phyloP scores from a whole-genome alignment of 495 filamentous ascomycete species.

The Pyronema omphalodes region DNA sequence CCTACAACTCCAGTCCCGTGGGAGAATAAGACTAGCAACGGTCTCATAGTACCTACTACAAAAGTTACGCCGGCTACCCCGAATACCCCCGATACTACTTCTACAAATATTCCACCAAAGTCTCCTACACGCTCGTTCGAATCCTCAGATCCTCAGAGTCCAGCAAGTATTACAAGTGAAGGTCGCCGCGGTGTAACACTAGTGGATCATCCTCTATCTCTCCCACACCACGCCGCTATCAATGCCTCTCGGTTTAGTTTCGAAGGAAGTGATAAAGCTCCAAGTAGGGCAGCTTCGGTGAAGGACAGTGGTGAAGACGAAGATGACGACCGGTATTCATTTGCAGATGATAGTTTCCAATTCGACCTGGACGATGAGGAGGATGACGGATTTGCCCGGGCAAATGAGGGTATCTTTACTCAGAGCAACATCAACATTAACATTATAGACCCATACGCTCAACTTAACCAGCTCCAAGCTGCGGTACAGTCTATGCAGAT shows the following conservation, averaged over 20 bases:
- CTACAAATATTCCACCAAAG: no score
- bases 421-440: neutral
- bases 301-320: slow-evolving; percentile 42
- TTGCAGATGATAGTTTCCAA: slow-evolving; percentile 54
- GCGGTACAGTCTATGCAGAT: slow-evolving; percentile 1
- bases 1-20: neutral
- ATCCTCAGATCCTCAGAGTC: neutral
- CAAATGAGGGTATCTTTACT: slow-evolving; percentile 18
- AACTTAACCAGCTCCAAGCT: neutral
- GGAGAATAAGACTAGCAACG: neutral
- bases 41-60: neutral
- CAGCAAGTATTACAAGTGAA: slow-evolving; percentile 4
- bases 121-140: no score
- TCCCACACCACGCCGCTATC: slow-evolving; percentile 42
- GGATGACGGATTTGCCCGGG: slow-evolving; percentile 33
- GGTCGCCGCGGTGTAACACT: slow-evolving; percentile 18
- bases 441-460: neutral
- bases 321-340: slow-evolving; percentile 25
- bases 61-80: neutral
- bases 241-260: slow-evolving; percentile 58
- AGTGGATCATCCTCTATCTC: slow-evolving; percentile 26
- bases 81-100: no score
- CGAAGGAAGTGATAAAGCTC: slow-evolving; percentile 34
- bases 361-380: slow-evolving; percentile 46
- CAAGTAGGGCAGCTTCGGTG: slow-evolving; percentile 16